Percentiles rank a stretch among this genome's conserved stretches.
Evolutionary conservation across 1,139 yeast genomes (phyloP).

Genomic region (Spencermartinsiella ligniputridi): DNA sequence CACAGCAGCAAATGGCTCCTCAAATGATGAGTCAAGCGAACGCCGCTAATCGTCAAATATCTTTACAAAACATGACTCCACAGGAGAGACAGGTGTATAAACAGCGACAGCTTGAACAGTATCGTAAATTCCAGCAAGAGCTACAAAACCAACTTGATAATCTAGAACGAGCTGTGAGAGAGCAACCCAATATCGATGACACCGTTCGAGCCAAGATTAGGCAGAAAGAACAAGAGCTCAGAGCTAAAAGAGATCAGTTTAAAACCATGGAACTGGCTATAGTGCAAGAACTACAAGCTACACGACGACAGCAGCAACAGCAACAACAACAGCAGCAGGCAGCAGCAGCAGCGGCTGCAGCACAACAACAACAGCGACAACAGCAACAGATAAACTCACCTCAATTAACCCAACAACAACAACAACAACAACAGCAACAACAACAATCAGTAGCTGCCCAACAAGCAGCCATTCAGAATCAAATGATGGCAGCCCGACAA

Average conservation of each 20-base stretch:
- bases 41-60: conserved; percentile 17
- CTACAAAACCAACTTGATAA: conserved; percentile 20
- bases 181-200: conserved; percentile 22
- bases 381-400: conserved; percentile 3
- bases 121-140: conserved; percentile 20
- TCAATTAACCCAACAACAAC: conserved; percentile 6
- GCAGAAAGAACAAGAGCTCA: conserved; percentile 22
- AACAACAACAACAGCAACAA: no score
- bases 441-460: not conserved
- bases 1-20: conserved; percentile 18
- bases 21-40: conserved; percentile 3
- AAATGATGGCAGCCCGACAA: conserved; percentile 1
- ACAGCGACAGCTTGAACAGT: conserved; percentile 21
- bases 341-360: conserved; percentile 17
- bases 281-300: conserved; percentile 31
- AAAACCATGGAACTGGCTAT: conserved; percentile 23
- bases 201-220: conserved; percentile 18
- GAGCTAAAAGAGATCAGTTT: conserved; percentile 25
- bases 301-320: conserved; percentile 20
- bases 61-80: conserved; percentile 23
- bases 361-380: conserved; percentile 9
- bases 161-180: conserved; percentile 22
- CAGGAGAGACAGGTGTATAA: conserved; percentile 26
- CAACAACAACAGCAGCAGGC: conserved; percentile 20
- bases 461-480: not conserved